Conservation (phyloP, 129 eudicot genomes). For the Artemisia tridentata region DNA sequence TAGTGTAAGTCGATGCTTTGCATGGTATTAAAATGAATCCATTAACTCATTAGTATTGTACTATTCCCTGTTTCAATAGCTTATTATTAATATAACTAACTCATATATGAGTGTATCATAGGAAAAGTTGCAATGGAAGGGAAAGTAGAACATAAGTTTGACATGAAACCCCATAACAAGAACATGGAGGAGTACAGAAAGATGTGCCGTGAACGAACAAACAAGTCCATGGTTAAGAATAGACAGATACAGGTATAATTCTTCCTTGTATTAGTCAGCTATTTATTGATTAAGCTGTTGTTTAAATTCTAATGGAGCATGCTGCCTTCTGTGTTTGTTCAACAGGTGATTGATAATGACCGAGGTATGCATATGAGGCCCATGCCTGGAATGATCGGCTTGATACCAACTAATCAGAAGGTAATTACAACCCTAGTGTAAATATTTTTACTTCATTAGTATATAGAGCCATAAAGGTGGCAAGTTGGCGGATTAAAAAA, state of each 20-base stretch:
- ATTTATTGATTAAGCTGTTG: neutral
- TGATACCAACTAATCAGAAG: conserved; percentile 55
- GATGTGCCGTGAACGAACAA: conserved; percentile 85
- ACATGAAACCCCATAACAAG: conserved; percentile 79
- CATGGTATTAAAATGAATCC: too few relatives aligned
- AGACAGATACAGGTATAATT: conserved; percentile 67
- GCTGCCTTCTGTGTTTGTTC: neutral
- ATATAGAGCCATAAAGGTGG: too few relatives aligned
- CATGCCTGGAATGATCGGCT: conserved; percentile 80
- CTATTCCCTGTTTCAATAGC: neutral
- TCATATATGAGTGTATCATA: conserved; percentile 24
- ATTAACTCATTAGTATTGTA: neutral
- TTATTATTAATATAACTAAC: neutral
- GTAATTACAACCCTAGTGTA: conserved; percentile 24
- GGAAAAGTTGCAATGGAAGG: conserved; percentile 77
- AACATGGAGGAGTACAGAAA: conserved; percentile 82
- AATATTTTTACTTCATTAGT: neutral
- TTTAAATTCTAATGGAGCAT: conserved; percentile 1
- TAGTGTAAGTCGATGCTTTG: too few relatives aligned
- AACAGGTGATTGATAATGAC: conserved; percentile 75
- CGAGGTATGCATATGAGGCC: conserved; percentile 81
- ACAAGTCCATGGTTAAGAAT: conserved; percentile 81
- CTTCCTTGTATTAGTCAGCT: neutral
- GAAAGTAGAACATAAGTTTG: conserved; percentile 87
- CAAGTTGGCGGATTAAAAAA: too few relatives aligned